A percentile compares a stretch with the other conserved stretches of the same genome.
phyloP scores from a whole-genome alignment of 2,329 filamentous ascomycete species.

The Botrytis medusae region DNA sequence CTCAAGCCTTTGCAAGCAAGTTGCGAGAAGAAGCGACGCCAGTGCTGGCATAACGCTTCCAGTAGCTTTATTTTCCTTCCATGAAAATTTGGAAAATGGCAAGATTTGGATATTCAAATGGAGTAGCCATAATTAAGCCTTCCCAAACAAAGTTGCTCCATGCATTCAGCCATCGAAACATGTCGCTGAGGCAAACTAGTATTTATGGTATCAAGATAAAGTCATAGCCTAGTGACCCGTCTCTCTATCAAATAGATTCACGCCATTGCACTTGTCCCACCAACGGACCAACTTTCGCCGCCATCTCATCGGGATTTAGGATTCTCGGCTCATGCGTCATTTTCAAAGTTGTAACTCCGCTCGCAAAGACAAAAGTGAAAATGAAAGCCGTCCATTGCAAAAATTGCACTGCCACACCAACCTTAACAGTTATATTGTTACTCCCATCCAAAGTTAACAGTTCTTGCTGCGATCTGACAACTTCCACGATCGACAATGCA shows the following conservation, averaged over 20 bases:
- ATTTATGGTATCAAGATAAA: background rate
- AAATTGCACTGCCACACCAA: background rate
- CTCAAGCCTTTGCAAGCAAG: background rate
- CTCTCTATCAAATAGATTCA: background rate
- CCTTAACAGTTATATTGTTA: background rate
- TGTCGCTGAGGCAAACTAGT: background rate
- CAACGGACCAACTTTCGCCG: background rate
- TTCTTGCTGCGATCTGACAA: slow-evolving; percentile 14
- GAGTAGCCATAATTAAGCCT: background rate
- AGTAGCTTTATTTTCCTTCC: background rate
- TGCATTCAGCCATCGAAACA: background rate
- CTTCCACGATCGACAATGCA: background rate
- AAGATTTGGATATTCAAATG: background rate
- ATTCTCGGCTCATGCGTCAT: background rate
- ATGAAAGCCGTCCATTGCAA: slow-evolving; percentile 15
- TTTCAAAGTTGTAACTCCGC: background rate
- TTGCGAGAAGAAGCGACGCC: background rate
- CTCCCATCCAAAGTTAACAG: background rate
- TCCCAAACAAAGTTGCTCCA: rapidly evolving
- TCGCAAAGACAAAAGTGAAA: slow-evolving; percentile 6
- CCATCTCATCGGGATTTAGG: background rate
- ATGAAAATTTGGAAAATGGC: background rate
- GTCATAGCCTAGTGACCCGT: rapidly evolving
- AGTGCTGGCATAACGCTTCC: rapidly evolving
- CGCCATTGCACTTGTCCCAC: background rate